Evolutionary conservation across 106 monocot genomes (phyloP).

Genomic region (Cymbidium sinense): DNA sequence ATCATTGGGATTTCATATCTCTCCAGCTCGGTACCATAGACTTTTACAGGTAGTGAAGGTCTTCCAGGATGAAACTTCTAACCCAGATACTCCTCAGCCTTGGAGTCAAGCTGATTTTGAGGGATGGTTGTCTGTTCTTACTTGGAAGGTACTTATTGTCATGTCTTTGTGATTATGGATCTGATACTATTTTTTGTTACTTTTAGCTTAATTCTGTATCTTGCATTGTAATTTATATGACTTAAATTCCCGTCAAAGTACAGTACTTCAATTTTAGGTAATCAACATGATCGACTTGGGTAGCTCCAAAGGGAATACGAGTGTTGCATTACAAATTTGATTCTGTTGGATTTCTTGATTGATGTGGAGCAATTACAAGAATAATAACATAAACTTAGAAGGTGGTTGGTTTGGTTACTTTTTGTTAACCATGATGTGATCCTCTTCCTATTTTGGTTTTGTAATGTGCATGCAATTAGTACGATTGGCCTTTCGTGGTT

Average conservation of each 20-base stretch:
- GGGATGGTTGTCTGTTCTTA: slow-evolving; percentile 82
- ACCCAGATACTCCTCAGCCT: slow-evolving; percentile 30
- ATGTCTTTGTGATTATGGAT: neutral
- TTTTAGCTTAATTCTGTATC: neutral
- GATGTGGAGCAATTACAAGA: too few relatives aligned
- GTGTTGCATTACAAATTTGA: neutral
- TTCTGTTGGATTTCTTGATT: too few relatives aligned
- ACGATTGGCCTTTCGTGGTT: neutral
- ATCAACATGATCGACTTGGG: neutral
- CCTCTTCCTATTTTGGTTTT: neutral
- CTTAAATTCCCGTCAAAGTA: neutral
- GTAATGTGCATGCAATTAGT: neutral
- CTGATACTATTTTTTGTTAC: neutral
- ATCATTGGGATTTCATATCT: slow-evolving; percentile 87
- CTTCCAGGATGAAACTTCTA: slow-evolving; percentile 45
- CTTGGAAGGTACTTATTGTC: slow-evolving; percentile 78
- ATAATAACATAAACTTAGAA: too few relatives aligned
- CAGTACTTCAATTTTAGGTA: neutral
- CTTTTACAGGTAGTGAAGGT: slow-evolving; percentile 79
- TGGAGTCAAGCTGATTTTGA: slow-evolving; percentile 89
- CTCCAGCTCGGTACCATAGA: slow-evolving; percentile 94
- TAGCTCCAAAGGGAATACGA: neutral
- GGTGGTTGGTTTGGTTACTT: too few relatives aligned
- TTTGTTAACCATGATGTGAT: neutral
- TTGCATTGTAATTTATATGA: neutral